Conservation (phyloP, 306 rosid species). For the Canavalia ensiformis region DNA sequence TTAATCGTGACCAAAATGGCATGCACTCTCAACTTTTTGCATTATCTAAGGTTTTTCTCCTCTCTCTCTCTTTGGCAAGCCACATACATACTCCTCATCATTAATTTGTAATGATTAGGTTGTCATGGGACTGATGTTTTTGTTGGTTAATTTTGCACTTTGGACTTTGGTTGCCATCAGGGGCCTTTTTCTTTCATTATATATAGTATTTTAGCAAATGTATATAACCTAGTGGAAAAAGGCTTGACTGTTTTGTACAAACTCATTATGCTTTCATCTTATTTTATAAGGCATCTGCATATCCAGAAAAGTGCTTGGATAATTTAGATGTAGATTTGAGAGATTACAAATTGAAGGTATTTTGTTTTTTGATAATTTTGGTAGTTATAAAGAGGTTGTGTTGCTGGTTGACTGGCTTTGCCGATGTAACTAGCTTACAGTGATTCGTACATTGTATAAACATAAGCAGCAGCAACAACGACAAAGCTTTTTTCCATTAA, state of each 20-base stretch:
- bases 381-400: conserved; percentile 12
- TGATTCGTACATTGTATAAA: not conserved
- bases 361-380: conserved; percentile 29
- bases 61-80: conserved; percentile 36
- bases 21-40: conserved; percentile 99
- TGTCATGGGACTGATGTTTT: not conserved
- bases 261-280: conserved; percentile 38
- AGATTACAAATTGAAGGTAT: conserved; percentile 7
- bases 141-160: conserved; percentile 12
- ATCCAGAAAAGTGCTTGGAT: conserved; percentile 21
- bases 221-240: not conserved
- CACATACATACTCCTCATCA: conserved; percentile 10
- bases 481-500: conserved; percentile 7
- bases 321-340: not conserved
- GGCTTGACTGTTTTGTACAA: not conserved
- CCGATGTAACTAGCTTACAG: not conserved
- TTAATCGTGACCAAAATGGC: conserved; percentile 98
- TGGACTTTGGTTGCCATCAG: not conserved
- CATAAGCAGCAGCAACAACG: not conserved
- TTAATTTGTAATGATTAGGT: conserved; percentile 6
- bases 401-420: not conserved
- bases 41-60: conserved; percentile 80
- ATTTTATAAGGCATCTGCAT: conserved; percentile 21
- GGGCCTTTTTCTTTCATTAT: conserved; percentile 13
- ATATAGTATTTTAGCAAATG: not conserved